Evolutionary conservation across 2,329 filamentous ascomycete species (phyloP).

Genomic region (Colletotrichum sp.): DNA sequence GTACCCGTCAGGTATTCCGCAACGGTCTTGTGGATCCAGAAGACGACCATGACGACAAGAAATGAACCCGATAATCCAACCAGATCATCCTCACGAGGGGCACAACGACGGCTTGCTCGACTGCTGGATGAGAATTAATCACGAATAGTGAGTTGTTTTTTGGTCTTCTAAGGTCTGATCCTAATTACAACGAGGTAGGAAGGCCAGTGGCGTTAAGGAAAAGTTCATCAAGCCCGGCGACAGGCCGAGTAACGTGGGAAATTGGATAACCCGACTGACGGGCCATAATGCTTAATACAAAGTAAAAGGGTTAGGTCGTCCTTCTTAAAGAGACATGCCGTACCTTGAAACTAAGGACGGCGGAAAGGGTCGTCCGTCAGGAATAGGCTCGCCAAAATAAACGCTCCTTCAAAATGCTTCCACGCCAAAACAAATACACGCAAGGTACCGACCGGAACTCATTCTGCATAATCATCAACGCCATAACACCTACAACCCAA

Average conservation of each 20-base stretch:
- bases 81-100: background rate
- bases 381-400: constrained; percentile 10
- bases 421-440: constrained; percentile 22
- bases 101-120: no score
- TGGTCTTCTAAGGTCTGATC: constrained; percentile 21
- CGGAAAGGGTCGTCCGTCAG: background rate
- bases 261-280: constrained; percentile 14
- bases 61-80: background rate
- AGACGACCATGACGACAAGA: background rate
- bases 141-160: constrained; percentile 1
- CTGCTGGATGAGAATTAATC: background rate
- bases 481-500: constrained; percentile 19
- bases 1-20: constrained; percentile 55
- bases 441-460: constrained; percentile 19
- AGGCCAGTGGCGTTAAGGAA: constrained; percentile 4
- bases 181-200: constrained; percentile 22
- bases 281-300: constrained; percentile 27
- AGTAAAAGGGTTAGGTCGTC: constrained; percentile 23
- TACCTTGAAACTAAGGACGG: background rate
- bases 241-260: constrained; percentile 11
- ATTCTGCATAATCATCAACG: constrained; percentile 23
- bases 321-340: background rate
- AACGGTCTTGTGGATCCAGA: constrained; percentile 44
- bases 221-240: constrained; percentile 16
- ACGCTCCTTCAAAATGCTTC: constrained; percentile 22